Conservation (phyloP, 305 asterid genomes). For the Fraxinus greggii region DNA sequence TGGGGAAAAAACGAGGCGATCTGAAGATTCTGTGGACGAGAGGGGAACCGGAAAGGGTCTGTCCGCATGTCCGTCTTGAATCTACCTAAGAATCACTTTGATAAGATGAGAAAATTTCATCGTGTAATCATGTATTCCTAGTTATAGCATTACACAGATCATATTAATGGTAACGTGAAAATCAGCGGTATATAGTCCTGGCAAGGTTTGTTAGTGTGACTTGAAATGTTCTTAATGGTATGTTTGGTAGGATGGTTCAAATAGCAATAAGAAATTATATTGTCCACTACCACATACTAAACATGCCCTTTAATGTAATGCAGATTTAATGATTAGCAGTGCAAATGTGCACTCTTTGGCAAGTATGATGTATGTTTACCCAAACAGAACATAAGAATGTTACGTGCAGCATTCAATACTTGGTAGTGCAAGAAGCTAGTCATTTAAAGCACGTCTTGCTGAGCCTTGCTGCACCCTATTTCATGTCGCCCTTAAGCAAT, state of each 20-base stretch:
- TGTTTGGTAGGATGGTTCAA: background rate
- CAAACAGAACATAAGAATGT: background rate
- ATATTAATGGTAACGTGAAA: background rate
- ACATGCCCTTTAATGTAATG: background rate
- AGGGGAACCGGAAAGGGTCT: conserved; percentile 77
- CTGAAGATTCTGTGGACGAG: conserved; percentile 59
- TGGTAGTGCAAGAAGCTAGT: background rate
- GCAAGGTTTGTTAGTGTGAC: background rate
- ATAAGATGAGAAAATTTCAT: conserved; percentile 4
- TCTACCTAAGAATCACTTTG: conserved; percentile 38
- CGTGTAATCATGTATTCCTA: conserved; percentile 22
- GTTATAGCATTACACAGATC: conserved; percentile 9
- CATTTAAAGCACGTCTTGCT: background rate
- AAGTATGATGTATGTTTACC: background rate
- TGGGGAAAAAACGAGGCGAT: conserved; percentile 66
- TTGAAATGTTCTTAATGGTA: background rate
- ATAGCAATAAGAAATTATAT: background rate
- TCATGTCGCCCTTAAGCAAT: background rate
- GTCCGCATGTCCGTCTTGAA: conserved; percentile 68
- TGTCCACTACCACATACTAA: background rate
- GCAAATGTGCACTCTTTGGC: background rate
- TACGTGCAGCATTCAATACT: background rate
- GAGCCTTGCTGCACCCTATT: background rate
- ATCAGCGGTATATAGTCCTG: background rate
- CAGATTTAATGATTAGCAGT: background rate